Conservation (phyloP, 768 basidiomycete genomes). For the Calocera viscosa region DNA sequence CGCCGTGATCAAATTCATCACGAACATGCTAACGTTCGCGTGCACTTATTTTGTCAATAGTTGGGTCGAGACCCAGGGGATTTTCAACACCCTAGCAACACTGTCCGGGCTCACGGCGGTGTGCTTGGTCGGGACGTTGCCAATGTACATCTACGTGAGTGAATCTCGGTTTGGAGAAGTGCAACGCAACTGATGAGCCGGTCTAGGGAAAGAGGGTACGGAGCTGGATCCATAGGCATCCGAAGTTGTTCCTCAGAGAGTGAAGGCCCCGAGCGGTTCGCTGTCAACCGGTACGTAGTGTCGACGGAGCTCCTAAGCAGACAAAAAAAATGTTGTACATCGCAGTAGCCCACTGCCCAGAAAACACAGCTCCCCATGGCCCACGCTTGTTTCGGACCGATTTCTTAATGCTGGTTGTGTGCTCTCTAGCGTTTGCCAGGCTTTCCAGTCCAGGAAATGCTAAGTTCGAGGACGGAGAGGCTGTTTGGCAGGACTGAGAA, state of each 20-base stretch:
- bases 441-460: no score
- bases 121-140: neutral
- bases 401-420: no score
- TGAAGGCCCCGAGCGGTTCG: no score
- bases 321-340: no score
- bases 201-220: neutral
- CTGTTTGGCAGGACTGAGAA: no score
- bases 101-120: neutral
- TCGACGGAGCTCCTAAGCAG: no score
- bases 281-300: no score
- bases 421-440: no score
- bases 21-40: neutral
- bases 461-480: no score
- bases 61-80: slow-evolving; percentile 1
- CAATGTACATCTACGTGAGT: neutral
- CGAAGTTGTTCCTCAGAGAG: neutral
- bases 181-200: neutral
- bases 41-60: neutral
- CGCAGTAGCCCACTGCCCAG: no score
- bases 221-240: neutral
- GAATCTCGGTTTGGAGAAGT: neutral
- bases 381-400: no score
- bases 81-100: neutral
- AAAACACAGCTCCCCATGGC: no score
- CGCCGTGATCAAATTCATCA: neutral